phyloP scores from a whole-genome alignment of 495 filamentous ascomycete genomes.

The Podospora appendiculata region DNA sequence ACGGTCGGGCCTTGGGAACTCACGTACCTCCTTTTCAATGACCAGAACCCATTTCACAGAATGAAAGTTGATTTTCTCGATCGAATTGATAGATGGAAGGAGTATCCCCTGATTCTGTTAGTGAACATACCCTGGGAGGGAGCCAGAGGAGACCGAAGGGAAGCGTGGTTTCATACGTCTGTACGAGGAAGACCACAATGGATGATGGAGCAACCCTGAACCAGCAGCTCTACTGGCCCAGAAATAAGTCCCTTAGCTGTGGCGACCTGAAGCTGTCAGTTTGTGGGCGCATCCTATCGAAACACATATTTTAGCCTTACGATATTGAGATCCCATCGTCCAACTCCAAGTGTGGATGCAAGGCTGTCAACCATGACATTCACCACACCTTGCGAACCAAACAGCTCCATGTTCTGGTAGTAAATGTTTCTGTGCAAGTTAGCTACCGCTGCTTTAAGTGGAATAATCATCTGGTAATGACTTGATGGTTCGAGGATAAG shows the following conservation, averaged over 20 bases:
- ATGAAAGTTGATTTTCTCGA: slow-evolving; percentile 46
- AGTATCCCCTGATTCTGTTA: slow-evolving; percentile 49
- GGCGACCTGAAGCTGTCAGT: slow-evolving; percentile 40
- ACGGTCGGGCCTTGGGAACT: neutral
- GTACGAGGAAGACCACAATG: slow-evolving; percentile 21
- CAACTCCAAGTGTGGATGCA: slow-evolving; percentile 64
- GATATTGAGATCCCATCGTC: slow-evolving; percentile 56
- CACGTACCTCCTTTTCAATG: slow-evolving; percentile 83
- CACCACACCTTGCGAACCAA: slow-evolving; percentile 66
- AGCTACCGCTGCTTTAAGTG: neutral
- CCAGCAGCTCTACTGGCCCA: slow-evolving; percentile 18
- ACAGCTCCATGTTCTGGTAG: slow-evolving; percentile 77
- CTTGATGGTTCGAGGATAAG: too few species aligned
- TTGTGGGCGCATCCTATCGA: neutral
- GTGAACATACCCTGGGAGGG: neutral
- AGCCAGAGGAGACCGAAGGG: neutral
- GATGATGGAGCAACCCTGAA: slow-evolving; percentile 16
- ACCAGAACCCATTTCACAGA: slow-evolving; percentile 65
- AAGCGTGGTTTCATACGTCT: slow-evolving; percentile 11
- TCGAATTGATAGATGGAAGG: slow-evolving; percentile 52
- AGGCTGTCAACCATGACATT: slow-evolving; percentile 78
- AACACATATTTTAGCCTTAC: slow-evolving; percentile 27
- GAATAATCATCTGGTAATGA: neutral
- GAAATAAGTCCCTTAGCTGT: slow-evolving; percentile 43
- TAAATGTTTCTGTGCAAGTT: slow-evolving; percentile 67